Evolutionary conservation across 1,139 yeast genomes (phyloP).

Genomic region (Ogataea hybrid): DNA sequence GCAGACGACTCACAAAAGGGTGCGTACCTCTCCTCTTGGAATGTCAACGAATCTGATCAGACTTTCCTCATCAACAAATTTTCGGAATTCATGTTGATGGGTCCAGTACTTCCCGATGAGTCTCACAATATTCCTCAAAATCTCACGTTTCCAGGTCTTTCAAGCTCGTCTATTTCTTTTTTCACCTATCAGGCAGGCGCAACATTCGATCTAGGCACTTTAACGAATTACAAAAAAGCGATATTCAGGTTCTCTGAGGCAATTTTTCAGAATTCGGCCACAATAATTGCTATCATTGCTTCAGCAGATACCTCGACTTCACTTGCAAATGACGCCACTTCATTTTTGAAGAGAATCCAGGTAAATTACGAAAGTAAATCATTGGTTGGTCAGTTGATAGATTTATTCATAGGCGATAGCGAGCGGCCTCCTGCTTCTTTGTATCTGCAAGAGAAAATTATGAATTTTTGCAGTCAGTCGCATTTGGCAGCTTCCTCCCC

Average conservation of each 20-base stretch:
- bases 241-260: constrained; percentile 40
- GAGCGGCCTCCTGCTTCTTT: constrained; percentile 52
- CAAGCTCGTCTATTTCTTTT: constrained; percentile 51
- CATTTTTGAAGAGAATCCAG: constrained; percentile 48
- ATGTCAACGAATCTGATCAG: constrained; percentile 37
- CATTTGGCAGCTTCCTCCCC: constrained; percentile 43
- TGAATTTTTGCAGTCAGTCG: constrained; percentile 55
- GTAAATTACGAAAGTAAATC: constrained; percentile 50
- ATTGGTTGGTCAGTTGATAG: constrained; percentile 44
- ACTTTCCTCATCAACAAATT: constrained; percentile 45
- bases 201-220: constrained; percentile 47
- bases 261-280: constrained; percentile 39
- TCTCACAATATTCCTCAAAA: constrained; percentile 39
- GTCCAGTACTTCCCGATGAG: constrained; percentile 40
- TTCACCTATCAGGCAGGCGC: constrained; percentile 71
- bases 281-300: constrained; percentile 56
- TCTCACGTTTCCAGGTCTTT: constrained; percentile 60
- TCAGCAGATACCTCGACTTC: constrained; percentile 57
- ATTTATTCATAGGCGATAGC: constrained; percentile 45
- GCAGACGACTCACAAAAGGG: constrained; percentile 42
- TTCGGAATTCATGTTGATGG: constrained; percentile 55
- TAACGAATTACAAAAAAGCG: constrained; percentile 47
- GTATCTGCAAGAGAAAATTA: constrained; percentile 56
- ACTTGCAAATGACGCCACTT: constrained; percentile 51
- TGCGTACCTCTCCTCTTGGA: constrained; percentile 38